Evolutionary conservation across 768 basidiomycete species (phyloP).

Genomic region (Psilocybe subaeruginosa): DNA sequence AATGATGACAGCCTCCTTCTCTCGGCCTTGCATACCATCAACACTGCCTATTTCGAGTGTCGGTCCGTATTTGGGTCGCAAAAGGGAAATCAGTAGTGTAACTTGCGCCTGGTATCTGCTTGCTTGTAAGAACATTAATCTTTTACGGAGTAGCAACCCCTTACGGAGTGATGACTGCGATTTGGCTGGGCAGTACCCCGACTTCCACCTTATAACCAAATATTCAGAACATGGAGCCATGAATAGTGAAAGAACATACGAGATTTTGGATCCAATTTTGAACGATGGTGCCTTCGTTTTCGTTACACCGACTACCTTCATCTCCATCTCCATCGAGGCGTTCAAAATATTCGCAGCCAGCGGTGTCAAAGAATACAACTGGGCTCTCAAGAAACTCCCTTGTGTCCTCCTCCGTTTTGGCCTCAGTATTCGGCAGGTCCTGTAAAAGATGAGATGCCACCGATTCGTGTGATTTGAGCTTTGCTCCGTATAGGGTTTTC

Average conservation of each 20-base stretch:
- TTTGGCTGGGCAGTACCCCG: conserved; percentile 69
- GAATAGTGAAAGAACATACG: conserved; percentile 38
- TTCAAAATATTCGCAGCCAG: conserved; percentile 94
- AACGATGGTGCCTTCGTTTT: conserved; percentile 91
- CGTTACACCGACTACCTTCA: conserved; percentile 91
- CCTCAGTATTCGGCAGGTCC: conserved; percentile 60
- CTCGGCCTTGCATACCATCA: conserved; percentile 96
- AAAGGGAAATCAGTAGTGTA: conserved; percentile 73
- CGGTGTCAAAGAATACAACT: conserved; percentile 92
- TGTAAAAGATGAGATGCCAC: conserved; percentile 75
- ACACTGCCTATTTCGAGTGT: conserved; percentile 91
- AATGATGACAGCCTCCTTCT: conserved; percentile 93
- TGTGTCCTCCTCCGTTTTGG: conserved; percentile 63
- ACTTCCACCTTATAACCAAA: conserved; percentile 47
- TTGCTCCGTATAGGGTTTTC: conserved; percentile 73
- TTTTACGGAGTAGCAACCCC: conserved; percentile 19
- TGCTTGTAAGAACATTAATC: not conserved
- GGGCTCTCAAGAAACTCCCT: conserved; percentile 77
- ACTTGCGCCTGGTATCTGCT: conserved; percentile 93
- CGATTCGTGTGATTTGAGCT: conserved; percentile 68
- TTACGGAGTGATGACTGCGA: conserved; percentile 88
- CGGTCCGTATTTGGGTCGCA: conserved; percentile 70
- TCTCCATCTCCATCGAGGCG: conserved; percentile 76
- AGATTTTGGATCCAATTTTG: conserved; percentile 81
- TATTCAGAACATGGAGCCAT: not conserved